Base-by-base conservation (phyloP, 371 early-diverging fungal genomes). In the Mortierella sp. region DNA sequence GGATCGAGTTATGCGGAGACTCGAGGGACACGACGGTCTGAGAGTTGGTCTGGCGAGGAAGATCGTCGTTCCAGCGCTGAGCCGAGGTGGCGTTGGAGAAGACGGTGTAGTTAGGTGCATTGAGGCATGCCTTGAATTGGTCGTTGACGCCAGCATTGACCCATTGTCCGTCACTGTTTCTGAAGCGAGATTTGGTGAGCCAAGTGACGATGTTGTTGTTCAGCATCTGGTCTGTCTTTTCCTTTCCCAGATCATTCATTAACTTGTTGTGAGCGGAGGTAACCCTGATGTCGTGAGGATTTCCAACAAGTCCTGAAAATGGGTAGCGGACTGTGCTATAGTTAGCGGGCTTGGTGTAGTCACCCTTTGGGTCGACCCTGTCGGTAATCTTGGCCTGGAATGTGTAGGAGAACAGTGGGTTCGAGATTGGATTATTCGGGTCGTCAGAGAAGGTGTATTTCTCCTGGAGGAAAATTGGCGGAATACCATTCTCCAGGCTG, bases 71-170 rank as follows among this genome's bases (percentile, higher is more conserved):
- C 51, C 51, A 51, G 51, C n/a, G 7, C 51, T 51, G 11, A 23
- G 51, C 51, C 51, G 51, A 51, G 51, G 51, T 51, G 51, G 51
- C 21, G 51, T 51, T 51, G 51, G 51, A 51, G n/a, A 51, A 51
- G 51, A 51, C 51, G 51, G 51, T 51, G 51, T 51, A 51, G 51
- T 51, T 51, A 23, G 51, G 51, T 23, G 51, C 51, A 16, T 51
- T 23, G 51, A 51, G 51, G 51, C 51, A 51, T 51, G 16, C 21
- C 51, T 51, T 6, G 51, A 51, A 51, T 23, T 18, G 16, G 6
- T 51, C 51, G n/a, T 51, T 16, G 51, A 51, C 51, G 11, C 51
- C 51, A 23, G 51, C 51, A 19, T 6, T 16, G n/a, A 51, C n/a
- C 18, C 16, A 5, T 51, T 51, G 16, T 18, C 51, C 51, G 51